phyloP scores from a whole-genome alignment of 2,329 filamentous ascomycete genomes.

The Cordyceps fumosorosea region DNA sequence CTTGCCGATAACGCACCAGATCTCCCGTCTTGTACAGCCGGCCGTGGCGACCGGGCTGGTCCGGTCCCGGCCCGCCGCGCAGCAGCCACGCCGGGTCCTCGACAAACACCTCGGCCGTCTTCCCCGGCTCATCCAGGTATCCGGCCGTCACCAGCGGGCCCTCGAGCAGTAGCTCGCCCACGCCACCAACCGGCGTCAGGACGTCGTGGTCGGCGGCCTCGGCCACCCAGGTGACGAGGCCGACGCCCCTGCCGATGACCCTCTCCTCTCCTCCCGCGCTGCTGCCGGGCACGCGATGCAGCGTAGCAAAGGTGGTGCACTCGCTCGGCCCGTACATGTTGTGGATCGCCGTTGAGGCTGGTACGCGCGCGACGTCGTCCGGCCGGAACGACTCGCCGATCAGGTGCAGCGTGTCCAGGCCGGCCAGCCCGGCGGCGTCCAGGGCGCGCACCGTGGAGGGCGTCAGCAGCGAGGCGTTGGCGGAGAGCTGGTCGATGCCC shows the following conservation, averaged over 20 bases:
- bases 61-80: background rate
- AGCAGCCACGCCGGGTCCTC: slow-evolving; percentile 7
- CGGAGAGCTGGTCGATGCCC: background rate
- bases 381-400: slow-evolving; percentile 3
- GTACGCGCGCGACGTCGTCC: background rate
- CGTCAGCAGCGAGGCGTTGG: slow-evolving; percentile 1
- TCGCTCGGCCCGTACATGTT: slow-evolving; percentile 6
- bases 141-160: slow-evolving; percentile 17
- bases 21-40: slow-evolving; percentile 42
- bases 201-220: slow-evolving; percentile 3
- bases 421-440: background rate
- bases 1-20: slow-evolving; percentile 32
- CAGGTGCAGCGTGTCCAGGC: background rate
- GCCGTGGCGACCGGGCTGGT: slow-evolving; percentile 2
- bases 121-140: slow-evolving; percentile 16
- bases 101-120: slow-evolving; percentile 21
- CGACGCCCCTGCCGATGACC: background rate
- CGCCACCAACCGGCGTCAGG: slow-evolving; percentile 15
- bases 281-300: background rate
- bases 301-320: slow-evolving; percentile 3
- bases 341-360: background rate
- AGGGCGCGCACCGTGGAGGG: slow-evolving; percentile 1
- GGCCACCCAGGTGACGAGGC: background rate
- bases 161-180: slow-evolving; percentile 19
- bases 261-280: background rate